A percentile compares a stretch with the other conserved stretches of the same genome.
Conservation (phyloP, 164 flowering plant species). For the Brasenia schreberi region DNA sequence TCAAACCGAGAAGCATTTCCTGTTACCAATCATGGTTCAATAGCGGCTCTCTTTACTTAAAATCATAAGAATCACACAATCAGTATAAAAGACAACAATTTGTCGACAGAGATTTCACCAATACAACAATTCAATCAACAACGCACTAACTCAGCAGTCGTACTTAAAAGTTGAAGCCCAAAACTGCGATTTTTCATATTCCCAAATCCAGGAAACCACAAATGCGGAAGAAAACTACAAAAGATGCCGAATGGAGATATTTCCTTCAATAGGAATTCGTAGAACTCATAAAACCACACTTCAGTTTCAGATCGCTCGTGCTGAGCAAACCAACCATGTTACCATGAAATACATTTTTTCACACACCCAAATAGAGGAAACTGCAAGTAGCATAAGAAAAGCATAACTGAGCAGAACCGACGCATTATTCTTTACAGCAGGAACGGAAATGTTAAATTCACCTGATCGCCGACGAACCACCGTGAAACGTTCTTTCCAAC, state of each 20-base stretch:
- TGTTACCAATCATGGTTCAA: neutral
- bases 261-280: too few relatives aligned
- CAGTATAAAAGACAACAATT: too few relatives aligned
- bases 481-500: conserved; percentile 60
- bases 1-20: neutral
- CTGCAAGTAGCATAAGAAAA: neutral
- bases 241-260: too few relatives aligned
- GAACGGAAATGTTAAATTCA: conserved; percentile 2
- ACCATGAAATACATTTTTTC: neutral
- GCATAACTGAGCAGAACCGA: neutral
- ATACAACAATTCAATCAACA: neutral
- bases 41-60: too few relatives aligned
- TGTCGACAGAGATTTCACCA: too few relatives aligned
- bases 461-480: conserved; percentile 96
- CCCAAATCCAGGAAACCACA: neutral
- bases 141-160: neutral
- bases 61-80: neutral
- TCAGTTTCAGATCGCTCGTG: too few relatives aligned
- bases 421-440: too few relatives aligned
- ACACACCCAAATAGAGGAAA: neutral
- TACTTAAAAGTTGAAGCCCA: too few relatives aligned
- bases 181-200: neutral
- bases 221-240: neutral
- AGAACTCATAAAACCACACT: too few relatives aligned
- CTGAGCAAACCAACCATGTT: too few relatives aligned